Evolutionary conservation across 768 basidiomycete species (phyloP), one percentile per base, ranked within the genome.

Genomic region (Arthromyces matolae): DNA sequence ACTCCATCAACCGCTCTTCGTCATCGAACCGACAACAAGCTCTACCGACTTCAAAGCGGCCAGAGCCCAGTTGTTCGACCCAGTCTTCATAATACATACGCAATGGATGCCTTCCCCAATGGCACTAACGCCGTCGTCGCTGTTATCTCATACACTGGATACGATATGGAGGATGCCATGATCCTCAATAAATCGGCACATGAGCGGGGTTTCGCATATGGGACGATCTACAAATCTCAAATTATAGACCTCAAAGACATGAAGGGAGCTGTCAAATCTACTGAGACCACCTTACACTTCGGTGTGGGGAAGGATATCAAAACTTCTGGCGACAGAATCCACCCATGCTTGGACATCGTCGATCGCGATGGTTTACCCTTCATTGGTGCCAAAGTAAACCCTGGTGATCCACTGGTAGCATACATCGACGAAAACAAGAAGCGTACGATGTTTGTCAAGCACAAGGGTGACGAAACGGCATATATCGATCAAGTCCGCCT

Each of bases 91-190:
- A 88, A 93, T 61, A 83, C 84, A 3, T 99, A 98, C 68, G 95
- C 90, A 36, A 96, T 99, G 89, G 96, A 99, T 67, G 82, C 89
- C 25, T 99, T 93, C 78, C 96, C 96, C 1, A 98, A 94, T 59
- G 96, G 96, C 13, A 97, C 89, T 36, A 99, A 99, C 65, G 96
- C 96, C 16, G 76, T 99, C 50, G 96, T 99, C 40, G 96, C 96
- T n/a, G 96, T 99, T 61, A 98, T 99, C 59, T 99, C 96, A 1
- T 99, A 99, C 64, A 99, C 96, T 3, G 96, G 96, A 3, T 99
- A 99, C 68, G 96, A 99, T 66, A 99, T 99, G 96, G 96, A 99
- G 71, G 96, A 99, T 59, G 96, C 96, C 56, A 99, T 99, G 96
- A 99, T 99, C 57, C 72, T 99, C 42, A 99, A 99, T 68, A 99